Evolutionary conservation across 140 eudicot genomes (phyloP).

Genomic region (Anethum foeniculum): DNA sequence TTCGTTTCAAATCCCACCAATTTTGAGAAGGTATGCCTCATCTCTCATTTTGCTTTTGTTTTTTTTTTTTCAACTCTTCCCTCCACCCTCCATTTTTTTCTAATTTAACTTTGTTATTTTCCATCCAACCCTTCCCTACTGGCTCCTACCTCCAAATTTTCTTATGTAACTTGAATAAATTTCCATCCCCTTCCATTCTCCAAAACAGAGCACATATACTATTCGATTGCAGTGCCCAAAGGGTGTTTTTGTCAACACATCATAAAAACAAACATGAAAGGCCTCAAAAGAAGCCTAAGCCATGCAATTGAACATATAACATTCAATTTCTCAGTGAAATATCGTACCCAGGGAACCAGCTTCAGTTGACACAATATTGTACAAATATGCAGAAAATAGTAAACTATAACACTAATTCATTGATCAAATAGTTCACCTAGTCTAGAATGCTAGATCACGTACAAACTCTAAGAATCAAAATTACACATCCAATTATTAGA

Average conservation of each 20-base stretch:
- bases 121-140: too few relatives aligned
- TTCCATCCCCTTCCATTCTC: neutral
- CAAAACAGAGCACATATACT: neutral
- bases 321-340: neutral
- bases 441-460: neutral
- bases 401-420: neutral
- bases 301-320: neutral
- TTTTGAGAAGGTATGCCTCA: neutral
- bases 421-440: neutral
- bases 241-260: neutral
- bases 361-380: neutral
- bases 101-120: too few relatives aligned
- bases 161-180: too few relatives aligned
- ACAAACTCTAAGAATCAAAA: neutral
- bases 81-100: too few relatives aligned
- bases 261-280: neutral
- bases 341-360: neutral
- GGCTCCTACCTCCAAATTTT: neutral
- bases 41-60: neutral
- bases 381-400: neutral
- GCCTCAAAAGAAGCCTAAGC: neutral
- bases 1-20: neutral
- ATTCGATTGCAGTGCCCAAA: neutral
- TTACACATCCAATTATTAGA: conserved; percentile 1
- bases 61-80: too few relatives aligned